Evolutionary conservation across 106 monocot genomes (phyloP).

Genomic region (Acorus gramineus): DNA sequence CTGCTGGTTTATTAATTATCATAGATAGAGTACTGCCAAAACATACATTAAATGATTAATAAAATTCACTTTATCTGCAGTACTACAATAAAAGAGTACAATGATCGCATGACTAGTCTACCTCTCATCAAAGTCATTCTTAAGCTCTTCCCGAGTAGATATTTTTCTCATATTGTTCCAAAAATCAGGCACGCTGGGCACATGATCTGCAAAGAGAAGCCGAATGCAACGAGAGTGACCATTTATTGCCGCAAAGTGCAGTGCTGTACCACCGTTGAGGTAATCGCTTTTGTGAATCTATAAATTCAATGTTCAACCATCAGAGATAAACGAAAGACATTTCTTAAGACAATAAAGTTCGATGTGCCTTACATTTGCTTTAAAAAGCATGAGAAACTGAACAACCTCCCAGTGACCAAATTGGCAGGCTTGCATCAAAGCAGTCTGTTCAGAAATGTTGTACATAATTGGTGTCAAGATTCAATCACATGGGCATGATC

Average conservation of each 20-base stretch:
- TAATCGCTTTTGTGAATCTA: slow-evolving; percentile 96
- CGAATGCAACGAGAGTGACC: slow-evolving; percentile 89
- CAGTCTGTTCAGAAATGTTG: slow-evolving; percentile 38
- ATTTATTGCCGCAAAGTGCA: slow-evolving; percentile 89
- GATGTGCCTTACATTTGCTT: slow-evolving; percentile 52
- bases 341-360: too few relatives aligned
- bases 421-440: slow-evolving; percentile 97
- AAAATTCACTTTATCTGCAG: too few relatives aligned
- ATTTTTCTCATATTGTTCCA: slow-evolving; percentile 34
- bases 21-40: slow-evolving; percentile 36
- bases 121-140: slow-evolving; percentile 52
- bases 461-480: too few relatives aligned
- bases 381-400: slow-evolving; percentile 90
- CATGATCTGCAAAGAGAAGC: slow-evolving; percentile 65
- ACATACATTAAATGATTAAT: slow-evolving; percentile 10
- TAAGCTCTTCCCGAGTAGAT: slow-evolving; percentile 22
- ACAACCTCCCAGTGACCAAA: slow-evolving; percentile 99
- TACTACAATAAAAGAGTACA: too few relatives aligned
- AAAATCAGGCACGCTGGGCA: slow-evolving; percentile 66
- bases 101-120: slow-evolving; percentile 9
- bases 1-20: slow-evolving; percentile 75
- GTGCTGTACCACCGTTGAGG: slow-evolving; percentile 80
- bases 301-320: slow-evolving; percentile 6
- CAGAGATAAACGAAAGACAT: background rate
- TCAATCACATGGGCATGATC: too few relatives aligned